Conservation (phyloP, 108 stramenopile species). For the Nitzschia sp. region DNA sequence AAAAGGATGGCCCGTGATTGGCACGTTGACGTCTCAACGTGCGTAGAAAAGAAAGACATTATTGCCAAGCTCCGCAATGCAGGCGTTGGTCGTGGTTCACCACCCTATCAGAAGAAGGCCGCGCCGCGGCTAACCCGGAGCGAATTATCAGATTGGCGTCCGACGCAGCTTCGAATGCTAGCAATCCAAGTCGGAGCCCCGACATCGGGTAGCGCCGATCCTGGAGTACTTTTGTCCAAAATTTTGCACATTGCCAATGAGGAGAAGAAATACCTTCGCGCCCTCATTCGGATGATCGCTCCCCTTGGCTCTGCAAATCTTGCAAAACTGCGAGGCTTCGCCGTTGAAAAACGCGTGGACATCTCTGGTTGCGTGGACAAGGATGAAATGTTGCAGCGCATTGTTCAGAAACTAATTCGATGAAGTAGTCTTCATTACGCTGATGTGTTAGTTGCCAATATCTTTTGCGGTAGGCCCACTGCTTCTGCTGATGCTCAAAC, state of each 20-base stretch:
- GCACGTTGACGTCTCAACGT: neutral
- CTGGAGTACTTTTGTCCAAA: neutral
- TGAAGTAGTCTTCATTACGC: too few species aligned
- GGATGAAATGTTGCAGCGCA: conserved; percentile 2
- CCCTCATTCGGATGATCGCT: neutral
- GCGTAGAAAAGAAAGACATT: neutral
- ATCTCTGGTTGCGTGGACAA: neutral
- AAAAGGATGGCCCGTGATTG: neutral
- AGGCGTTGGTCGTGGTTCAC: neutral
- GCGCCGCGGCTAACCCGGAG: neutral
- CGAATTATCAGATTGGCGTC: neutral
- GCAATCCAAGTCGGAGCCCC: neutral
- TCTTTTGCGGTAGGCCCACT: too few species aligned
- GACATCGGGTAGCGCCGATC: neutral
- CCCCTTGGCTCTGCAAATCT: neutral
- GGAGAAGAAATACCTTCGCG: conserved; percentile 1
- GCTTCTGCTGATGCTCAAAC: too few species aligned
- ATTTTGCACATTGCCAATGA: neutral
- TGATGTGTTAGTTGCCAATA: too few species aligned
- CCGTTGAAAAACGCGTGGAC: neutral
- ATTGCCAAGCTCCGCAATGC: neutral
- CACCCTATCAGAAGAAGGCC: neutral
- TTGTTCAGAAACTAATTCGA: neutral
- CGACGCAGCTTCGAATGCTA: neutral
- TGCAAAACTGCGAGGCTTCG: neutral